Evolutionary conservation across 352 stramenopile genomes (phyloP), one percentile per base, ranked within the genome.

Genomic region (Globisporangium mamillatum): DNA sequence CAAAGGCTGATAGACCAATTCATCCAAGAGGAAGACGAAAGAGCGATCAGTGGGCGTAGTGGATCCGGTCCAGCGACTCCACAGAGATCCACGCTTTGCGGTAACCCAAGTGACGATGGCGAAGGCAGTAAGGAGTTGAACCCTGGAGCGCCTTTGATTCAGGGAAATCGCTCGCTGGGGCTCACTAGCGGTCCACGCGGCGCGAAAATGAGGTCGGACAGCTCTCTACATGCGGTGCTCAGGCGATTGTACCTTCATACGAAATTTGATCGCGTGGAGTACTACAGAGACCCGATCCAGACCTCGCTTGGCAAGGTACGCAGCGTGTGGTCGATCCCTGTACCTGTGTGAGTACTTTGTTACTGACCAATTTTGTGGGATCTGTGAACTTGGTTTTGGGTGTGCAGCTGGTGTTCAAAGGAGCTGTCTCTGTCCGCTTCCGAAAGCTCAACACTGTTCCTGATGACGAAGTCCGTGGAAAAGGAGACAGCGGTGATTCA

Each of bases 241-340:
- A 59, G 50, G 10, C 29, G 62, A 10, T 8, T 69, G 32, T 25
- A 55, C 34, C 32, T 61, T 18, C 36, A 53, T 3, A 22, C 12
- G 6, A 2, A 2, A 14, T 20, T 3, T 3, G 12, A 64, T 7
- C 16, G 54, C 4, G 18, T 71, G 12, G 32, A 60, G 50, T 64
- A 34, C 12, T 68, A 61, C 41, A 22, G 50, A 27, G 67, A 77
- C 57, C 65, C 75, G 18, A 32, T 68, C 4, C 50, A 71, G n/a
- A 83, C 79, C 0, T 83, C 75, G 14, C 57, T 84, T n/a, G 79
- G 79, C 29, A 80, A 80, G 73, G 79, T 84, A 68, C 29, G 36
- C 14, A 3, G 16, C 10, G 20, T 20, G 24, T 22, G 22, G 18
- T 29, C 14, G 10, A 29, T 25, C 3, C 7, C 29, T 32, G 29